Base-by-base conservation (phyloP, 2,329 filamentous ascomycete genomes). In the Xylaria sp. region DNA sequence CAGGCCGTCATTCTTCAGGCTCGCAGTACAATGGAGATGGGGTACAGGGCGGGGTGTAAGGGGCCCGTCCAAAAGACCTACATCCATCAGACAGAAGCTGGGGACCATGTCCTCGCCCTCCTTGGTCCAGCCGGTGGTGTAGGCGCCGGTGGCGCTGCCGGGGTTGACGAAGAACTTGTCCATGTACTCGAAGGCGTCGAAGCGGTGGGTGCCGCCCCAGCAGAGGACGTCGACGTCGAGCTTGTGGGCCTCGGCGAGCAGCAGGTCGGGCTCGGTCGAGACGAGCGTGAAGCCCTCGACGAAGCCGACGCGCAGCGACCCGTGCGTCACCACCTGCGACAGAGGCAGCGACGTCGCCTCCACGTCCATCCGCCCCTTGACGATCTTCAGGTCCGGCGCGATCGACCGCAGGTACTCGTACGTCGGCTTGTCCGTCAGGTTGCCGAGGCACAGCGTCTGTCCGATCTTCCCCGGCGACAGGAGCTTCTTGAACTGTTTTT, bases 41-140 rank as follows among this genome's bases (percentile, higher is more conserved):
- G 29, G 16, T 34, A 7, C 29, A 26, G 24, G 29, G 29, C 2
- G 44, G n/a, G 21, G 11, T 34, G 29, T 34, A 9, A 9, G 24
- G 16, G 7, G 9, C 18, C 44, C 13, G 37, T 1, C 3, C 13
- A n/a, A 7, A 50, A 42, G 22, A 88, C 91, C 78, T 73, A 97
- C 92, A 82, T 97, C 93, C 93, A 97, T 97, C 72, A 97, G 76
- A 69, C 94, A 96, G 74, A 97, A 97, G 71, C 92, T 96, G 21
- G 93, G 93, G 52, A 87, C 87, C 20, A 89, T 89, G 50, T 93
- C 89, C 68, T 90, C 85, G n/a, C 75, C 78, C 39, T 81, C 82
- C 47, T 76, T 75, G 18, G 75, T 76, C 79, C 82, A 86, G 18
- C 81, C 80, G 1, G 80, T 81, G 19, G 81, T 76, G 59, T 84